Evolutionary conservation across 768 basidiomycete genomes (phyloP), one percentile per base, ranked within the genome.

Genomic region (Boletus pseudo-olivaceus): DNA sequence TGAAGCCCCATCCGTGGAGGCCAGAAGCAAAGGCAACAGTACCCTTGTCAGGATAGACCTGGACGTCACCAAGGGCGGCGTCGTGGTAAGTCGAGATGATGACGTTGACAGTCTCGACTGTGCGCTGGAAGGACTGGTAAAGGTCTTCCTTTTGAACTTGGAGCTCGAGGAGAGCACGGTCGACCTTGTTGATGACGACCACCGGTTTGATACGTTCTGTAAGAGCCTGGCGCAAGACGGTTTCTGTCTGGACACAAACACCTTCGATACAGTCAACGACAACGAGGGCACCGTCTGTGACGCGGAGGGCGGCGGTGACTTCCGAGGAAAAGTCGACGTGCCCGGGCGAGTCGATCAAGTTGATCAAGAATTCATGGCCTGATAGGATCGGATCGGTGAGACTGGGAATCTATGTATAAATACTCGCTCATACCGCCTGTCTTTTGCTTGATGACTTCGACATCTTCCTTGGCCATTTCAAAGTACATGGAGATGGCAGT

Each of bases 251-350:
- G 39, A 98, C 97, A 74, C 96, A 99, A 69, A 98, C 97, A 79
- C 97, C 97, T 72, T 99, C 97, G 66, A 99, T 87, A 75, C 94
- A 97, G 75, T 99, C 97, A 68, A 99, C 97, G 73, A 99, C 97
- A 67, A 99, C 97, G 63, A 99, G 89, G 56, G 97, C 97, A 80
- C 96, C 97, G 62, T 99, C 97, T 59, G 97, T 99, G 68, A 99
- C 97, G 78, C 97, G 97, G 71, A 99, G 93, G 61, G 97, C 97
- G 58, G 97, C 97, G 3, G 97, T 99, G 66, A 99, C 97, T 76
- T 99, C 97, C 49, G 97, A 98, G 33, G 97, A 99, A 82, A 99
- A 99, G 75, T 99, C 97, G 75, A 99, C 97, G 84, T 99, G 97
- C 67, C 97, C 97, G 50, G 97, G 97, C 8, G 95, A 98, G 73